phyloP scores from a whole-genome alignment of 441 rosid species.

The Adansonia rubrostipa region DNA sequence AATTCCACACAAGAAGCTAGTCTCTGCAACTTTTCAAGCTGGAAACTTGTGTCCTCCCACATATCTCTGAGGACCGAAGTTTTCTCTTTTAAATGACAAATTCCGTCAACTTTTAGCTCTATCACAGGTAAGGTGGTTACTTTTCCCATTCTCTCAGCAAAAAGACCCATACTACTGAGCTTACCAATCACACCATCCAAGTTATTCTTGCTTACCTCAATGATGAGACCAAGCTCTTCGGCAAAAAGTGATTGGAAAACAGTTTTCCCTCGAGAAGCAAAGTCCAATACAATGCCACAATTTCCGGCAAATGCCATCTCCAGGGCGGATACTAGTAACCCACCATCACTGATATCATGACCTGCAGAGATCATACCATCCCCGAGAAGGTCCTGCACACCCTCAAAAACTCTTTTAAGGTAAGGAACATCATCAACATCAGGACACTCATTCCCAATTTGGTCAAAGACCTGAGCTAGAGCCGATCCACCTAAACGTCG shows the following conservation, averaged over 20 bases:
- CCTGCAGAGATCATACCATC: conserved; percentile 73
- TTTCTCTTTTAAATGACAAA: conserved; percentile 56
- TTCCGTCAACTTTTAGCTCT: conserved; percentile 67
- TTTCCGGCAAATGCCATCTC: conserved; percentile 99
- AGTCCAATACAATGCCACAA: conserved; percentile 61
- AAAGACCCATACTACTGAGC: conserved; percentile 49
- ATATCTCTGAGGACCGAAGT: conserved; percentile 75
- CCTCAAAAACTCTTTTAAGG: conserved; percentile 70
- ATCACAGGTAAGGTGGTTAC: conserved; percentile 62
- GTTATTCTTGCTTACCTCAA: conserved; percentile 73
- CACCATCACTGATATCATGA: conserved; percentile 97
- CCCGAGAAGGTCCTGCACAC: conserved; percentile 70
- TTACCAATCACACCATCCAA: conserved; percentile 61
- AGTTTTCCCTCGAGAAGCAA: conserved; percentile 61
- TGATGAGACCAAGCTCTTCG: conserved; percentile 85
- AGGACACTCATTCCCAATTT: conserved; percentile 85
- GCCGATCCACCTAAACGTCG: conserved; percentile 93
- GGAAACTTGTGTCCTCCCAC: conserved; percentile 98
- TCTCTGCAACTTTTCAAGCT: conserved; percentile 80
- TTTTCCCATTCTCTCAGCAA: conserved; percentile 70
- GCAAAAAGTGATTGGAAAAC: conserved; percentile 81
- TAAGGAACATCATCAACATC: conserved; percentile 83
- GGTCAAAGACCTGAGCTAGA: conserved; percentile 84
- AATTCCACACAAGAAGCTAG: conserved; percentile 78
- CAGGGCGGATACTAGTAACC: conserved; percentile 67